These are phyloP conservation scores for Hyaloperonospora arabidopsidis DNA, from an alignment of 352 stramenopile genomes.

Conservation along the genomic window DNA sequence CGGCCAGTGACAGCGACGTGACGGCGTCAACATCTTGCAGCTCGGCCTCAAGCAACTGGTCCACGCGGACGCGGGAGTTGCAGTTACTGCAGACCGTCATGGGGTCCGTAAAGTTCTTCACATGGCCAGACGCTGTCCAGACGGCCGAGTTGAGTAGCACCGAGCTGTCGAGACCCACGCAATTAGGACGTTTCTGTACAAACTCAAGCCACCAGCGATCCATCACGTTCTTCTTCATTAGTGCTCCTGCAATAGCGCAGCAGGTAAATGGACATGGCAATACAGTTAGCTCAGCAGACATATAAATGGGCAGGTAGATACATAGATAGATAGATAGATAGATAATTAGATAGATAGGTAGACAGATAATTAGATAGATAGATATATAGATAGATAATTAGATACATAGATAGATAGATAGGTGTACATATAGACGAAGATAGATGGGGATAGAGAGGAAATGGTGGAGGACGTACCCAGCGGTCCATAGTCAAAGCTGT, in stretches of 20 bases:
- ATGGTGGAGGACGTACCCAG: constrained; percentile 28
- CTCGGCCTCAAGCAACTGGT: constrained; percentile 58
- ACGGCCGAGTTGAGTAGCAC: constrained; percentile 93
- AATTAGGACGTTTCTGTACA: constrained; percentile 90
- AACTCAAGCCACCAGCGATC: constrained; percentile 95
- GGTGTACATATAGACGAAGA: too few species aligned
- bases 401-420: too few species aligned
- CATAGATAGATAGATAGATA: not conserved
- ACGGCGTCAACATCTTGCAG: constrained; percentile 43
- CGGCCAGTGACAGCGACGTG: constrained; percentile 37
- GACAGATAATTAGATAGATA: too few species aligned
- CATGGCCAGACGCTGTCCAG: constrained; percentile 93
- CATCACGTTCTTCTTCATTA: constrained; percentile 98
- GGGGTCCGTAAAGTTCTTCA: constrained; percentile 96
- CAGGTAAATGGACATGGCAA: constrained; percentile 1
- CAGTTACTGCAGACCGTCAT: constrained; percentile 95
- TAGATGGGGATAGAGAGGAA: not conserved
- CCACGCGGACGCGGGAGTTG: constrained; percentile 80
- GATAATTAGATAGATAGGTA: too few species aligned
- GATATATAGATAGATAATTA: not conserved
- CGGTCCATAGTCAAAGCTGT: constrained; percentile 97
- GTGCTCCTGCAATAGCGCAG: constrained; percentile 36
- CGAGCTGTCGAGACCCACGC: constrained; percentile 91
- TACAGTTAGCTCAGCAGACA: not conserved
- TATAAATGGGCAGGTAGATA: not conserved